These are phyloP conservation scores for Trichoderma polysporum DNA, from an alignment of 2,329 filamentous ascomycete species.

Conservation along the genomic window DNA sequence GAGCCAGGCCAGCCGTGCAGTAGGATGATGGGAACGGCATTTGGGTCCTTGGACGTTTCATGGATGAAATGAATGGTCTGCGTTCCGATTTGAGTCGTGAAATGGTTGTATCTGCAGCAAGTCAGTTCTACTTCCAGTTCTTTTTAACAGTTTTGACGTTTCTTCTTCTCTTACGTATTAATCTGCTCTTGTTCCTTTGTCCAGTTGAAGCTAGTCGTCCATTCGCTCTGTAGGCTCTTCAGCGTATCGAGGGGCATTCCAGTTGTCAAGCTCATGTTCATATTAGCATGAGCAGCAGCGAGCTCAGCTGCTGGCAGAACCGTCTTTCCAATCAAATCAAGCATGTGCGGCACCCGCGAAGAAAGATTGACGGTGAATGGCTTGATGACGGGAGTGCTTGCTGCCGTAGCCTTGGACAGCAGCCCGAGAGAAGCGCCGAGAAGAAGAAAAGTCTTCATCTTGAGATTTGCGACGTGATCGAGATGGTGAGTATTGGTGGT, in stretches of 20 bases:
- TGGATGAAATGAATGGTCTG: conserved; percentile 24
- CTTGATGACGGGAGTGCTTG: not conserved
- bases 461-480: not conserved
- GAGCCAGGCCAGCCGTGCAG: conserved; percentile 32
- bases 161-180: conserved; percentile 21
- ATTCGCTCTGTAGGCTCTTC: conserved; percentile 22
- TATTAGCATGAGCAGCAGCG: not conserved
- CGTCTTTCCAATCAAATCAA: conserved; percentile 26
- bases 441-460: not conserved
- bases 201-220: conserved; percentile 26
- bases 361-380: conserved; percentile 1
- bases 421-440: not conserved
- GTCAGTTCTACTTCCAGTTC: not conserved
- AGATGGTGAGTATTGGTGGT: too few species aligned
- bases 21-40: conserved; percentile 20
- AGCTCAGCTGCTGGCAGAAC: conserved; percentile 10
- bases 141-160: not conserved
- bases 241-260: conserved; percentile 22
- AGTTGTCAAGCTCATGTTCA: not conserved
- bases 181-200: conserved; percentile 22
- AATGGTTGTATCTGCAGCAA: conserved; percentile 13
- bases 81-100: conserved; percentile 23
- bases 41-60: conserved; percentile 10
- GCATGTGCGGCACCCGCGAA: conserved; percentile 25
- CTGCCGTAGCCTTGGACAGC: not conserved